A percentile compares a stretch with the other conserved stretches of the same genome.
Evolutionary conservation across 2,329 filamentous ascomycete species (phyloP).

Genomic region (Ascosphaera pollenicola): DNA sequence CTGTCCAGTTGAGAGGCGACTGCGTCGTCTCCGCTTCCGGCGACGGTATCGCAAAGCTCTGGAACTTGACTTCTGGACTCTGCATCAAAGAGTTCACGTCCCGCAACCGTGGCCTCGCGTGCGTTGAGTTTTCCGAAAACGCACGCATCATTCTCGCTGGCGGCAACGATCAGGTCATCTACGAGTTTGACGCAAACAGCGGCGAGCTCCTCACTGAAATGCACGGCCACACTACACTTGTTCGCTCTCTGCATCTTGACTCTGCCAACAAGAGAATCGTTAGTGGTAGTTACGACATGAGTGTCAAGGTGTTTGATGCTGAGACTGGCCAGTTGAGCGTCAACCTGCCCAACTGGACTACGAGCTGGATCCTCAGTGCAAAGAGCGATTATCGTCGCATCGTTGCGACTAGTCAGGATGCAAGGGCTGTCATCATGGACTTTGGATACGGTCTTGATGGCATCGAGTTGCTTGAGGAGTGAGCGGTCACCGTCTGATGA

Average conservation of each 20-base stretch:
- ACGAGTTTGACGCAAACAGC: constrained; percentile 86
- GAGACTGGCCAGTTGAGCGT: constrained; percentile 55
- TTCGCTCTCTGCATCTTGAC: constrained; percentile 80
- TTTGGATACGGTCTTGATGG: constrained; percentile 41
- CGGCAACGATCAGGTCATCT: constrained; percentile 87
- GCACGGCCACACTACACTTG: constrained; percentile 62
- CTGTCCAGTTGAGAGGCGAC: constrained; percentile 83
- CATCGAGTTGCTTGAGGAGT: constrained; percentile 28
- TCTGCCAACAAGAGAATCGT: constrained; percentile 66
- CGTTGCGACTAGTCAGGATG: constrained; percentile 84
- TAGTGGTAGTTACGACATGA: constrained; percentile 83
- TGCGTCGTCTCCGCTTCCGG: constrained; percentile 84
- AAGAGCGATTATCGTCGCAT: constrained; percentile 92
- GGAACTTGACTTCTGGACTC: constrained; percentile 77
- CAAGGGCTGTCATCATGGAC: constrained; percentile 80
- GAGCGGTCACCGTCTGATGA: constrained; percentile 3
- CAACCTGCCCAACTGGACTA: constrained; percentile 84
- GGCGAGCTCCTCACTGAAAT: constrained; percentile 65
- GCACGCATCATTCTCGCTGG: constrained; percentile 84
- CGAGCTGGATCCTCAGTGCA: constrained; percentile 87
- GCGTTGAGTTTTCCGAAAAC: constrained; percentile 89
- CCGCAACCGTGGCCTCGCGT: constrained; percentile 82
- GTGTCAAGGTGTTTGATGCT: constrained; percentile 87
- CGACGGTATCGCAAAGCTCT: constrained; percentile 81
- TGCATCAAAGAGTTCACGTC: constrained; percentile 78